Conservation (phyloP, 768 basidiomycete species). For the Naganishia antarctica region DNA sequence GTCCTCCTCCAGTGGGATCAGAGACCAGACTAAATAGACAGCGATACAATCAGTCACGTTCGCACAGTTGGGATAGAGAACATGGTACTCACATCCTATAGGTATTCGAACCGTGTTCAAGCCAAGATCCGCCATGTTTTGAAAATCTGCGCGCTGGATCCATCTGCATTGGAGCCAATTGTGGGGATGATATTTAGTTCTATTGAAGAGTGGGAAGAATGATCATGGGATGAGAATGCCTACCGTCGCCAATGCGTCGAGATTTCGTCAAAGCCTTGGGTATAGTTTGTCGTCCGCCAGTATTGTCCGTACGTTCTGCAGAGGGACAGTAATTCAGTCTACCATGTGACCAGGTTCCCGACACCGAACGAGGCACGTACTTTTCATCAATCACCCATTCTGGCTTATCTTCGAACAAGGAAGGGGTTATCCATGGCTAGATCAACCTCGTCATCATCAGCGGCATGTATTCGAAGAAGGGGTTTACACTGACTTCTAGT, state of each 20-base stretch:
- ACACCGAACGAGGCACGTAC: neutral
- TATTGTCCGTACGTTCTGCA: conserved; percentile 37
- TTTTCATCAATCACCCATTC: conserved; percentile 47
- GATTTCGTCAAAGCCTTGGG: conserved; percentile 24
- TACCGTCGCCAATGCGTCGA: conserved; percentile 20
- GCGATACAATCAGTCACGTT: too few species aligned
- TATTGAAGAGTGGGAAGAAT: too few species aligned
- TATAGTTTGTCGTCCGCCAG: conserved; percentile 36
- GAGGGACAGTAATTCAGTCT: too few species aligned
- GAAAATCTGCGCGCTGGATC: conserved; percentile 37
- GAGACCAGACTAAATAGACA: conserved; percentile 39
- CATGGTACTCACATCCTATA: conserved; percentile 46
- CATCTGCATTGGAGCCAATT: too few species aligned
- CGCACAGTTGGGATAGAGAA: too few species aligned
- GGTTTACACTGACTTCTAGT: conserved; percentile 31
- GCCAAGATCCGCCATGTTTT: conserved; percentile 37
- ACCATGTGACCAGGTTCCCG: neutral
- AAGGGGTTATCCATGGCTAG: conserved; percentile 49
- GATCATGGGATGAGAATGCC: conserved; percentile 21
- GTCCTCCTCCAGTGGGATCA: conserved; percentile 38
- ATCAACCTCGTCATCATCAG: too few species aligned
- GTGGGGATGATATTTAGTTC: too few species aligned
- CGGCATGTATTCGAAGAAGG: too few species aligned
- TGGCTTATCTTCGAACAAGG: conserved; percentile 41
- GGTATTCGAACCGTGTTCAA: conserved; percentile 46